A percentile compares a stretch with the other conserved stretches of the same genome.
phyloP scores from a whole-genome alignment of 1,139 yeast species.

The Candida tropicalis region DNA sequence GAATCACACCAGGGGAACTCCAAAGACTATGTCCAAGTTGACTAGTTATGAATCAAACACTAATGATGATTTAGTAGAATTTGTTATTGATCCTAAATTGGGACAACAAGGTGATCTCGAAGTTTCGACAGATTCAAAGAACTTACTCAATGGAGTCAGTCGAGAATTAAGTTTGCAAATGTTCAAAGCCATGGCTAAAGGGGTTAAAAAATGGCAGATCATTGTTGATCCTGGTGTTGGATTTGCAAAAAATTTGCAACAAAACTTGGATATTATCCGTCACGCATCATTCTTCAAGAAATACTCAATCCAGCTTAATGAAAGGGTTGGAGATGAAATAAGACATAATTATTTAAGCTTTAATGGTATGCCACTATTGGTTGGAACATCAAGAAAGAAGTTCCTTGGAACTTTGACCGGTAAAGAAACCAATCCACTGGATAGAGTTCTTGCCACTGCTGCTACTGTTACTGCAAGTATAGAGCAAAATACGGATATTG shows the following conservation, averaged over 20 bases:
- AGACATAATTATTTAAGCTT: slow-evolving; percentile 41
- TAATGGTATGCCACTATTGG: slow-evolving; percentile 62
- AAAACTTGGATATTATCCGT: slow-evolving; percentile 68
- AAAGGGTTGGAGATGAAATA: slow-evolving; percentile 23
- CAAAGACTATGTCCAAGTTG: slow-evolving; percentile 67
- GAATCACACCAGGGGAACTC: slow-evolving; percentile 85
- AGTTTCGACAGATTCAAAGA: slow-evolving; percentile 30
- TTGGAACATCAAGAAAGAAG: slow-evolving; percentile 88
- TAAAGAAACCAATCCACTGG: slow-evolving; percentile 46
- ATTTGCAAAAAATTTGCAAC: slow-evolving; percentile 75
- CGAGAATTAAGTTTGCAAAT: slow-evolving; percentile 66
- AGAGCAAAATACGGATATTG: slow-evolving; percentile 74
- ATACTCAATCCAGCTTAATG: slow-evolving; percentile 39
- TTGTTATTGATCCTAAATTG: slow-evolving; percentile 30
- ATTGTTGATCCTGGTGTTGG: slow-evolving; percentile 95
- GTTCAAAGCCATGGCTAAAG: slow-evolving; percentile 56
- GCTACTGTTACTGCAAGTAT: slow-evolving; percentile 77
- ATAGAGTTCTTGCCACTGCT: slow-evolving; percentile 75
- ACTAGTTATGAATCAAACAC: slow-evolving; percentile 55
- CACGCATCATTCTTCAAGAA: slow-evolving; percentile 58
- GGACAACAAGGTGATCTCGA: slow-evolving; percentile 27
- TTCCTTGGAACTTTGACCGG: slow-evolving; percentile 75
- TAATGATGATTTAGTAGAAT: slow-evolving; percentile 43
- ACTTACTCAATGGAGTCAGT: slow-evolving; percentile 52
- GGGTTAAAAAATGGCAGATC: slow-evolving; percentile 87